Percentiles rank a stretch among this genome's conserved stretches.
These are phyloP conservation scores for Nidula microcarpa DNA, from an alignment of 768 basidiomycete genomes.

Conservation along the genomic window DNA sequence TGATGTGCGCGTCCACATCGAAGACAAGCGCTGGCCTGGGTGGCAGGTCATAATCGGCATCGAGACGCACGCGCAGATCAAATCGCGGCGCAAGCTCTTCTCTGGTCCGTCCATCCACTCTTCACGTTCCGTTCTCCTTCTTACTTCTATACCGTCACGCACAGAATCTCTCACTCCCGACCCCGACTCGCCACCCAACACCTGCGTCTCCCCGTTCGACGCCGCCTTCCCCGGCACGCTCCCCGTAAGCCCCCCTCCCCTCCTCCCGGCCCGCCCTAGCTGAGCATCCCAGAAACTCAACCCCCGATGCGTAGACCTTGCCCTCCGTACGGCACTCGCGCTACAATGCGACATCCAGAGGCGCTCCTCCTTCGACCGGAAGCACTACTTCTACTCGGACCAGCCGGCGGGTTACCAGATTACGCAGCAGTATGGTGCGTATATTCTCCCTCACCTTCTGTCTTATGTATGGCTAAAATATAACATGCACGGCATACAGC, in stretches of 20 bases:
- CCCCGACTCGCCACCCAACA: constrained; percentile 59
- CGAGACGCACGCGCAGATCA: constrained; percentile 94
- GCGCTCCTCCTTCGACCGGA: constrained; percentile 87
- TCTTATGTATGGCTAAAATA: neutral
- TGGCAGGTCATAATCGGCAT: constrained; percentile 93
- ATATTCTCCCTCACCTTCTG: neutral
- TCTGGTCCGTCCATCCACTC: constrained; percentile 48
- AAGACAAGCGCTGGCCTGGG: constrained; percentile 66
- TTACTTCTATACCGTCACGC: neutral
- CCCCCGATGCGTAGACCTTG: constrained; percentile 70
- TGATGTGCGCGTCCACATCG: constrained; percentile 24
- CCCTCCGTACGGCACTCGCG: constrained; percentile 77
- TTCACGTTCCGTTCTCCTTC: neutral
- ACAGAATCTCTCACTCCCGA: constrained; percentile 38
- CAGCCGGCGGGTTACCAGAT: constrained; percentile 95
- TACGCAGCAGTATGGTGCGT: constrained; percentile 86
- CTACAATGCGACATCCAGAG: constrained; percentile 61
- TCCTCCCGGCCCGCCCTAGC: neutral
- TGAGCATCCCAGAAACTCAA: constrained; percentile 49
- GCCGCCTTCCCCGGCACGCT: constrained; percentile 92
- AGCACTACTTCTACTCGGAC: constrained; percentile 98
- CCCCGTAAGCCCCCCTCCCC: constrained; percentile 53
- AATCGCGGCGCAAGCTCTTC: constrained; percentile 85
- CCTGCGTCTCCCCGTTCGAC: constrained; percentile 72
- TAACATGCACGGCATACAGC: constrained; percentile 36